These are phyloP conservation scores for Nothophoma quercina DNA, from an alignment of 2,329 filamentous ascomycete species.

Conservation along the genomic window DNA sequence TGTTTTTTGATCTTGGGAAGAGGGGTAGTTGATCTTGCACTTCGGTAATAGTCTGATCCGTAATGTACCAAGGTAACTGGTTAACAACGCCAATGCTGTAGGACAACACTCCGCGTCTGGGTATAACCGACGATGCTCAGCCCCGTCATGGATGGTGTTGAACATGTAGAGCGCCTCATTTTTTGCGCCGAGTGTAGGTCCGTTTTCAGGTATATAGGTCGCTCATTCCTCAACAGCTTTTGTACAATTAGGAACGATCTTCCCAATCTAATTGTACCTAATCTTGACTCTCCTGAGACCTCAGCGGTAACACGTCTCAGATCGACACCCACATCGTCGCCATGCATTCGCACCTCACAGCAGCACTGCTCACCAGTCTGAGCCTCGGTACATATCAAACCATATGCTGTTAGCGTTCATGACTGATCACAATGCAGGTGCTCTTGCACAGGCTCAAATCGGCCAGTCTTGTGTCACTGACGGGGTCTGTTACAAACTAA, in stretches of 20 bases:
- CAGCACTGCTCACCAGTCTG: not conserved
- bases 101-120: constrained; percentile 5
- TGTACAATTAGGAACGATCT: not conserved
- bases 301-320: too few relatives aligned
- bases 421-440: not conserved
- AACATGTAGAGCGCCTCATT: not conserved
- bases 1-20: not conserved
- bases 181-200: constrained; percentile 10
- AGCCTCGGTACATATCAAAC: constrained; percentile 2
- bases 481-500: constrained; percentile 63
- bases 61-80: constrained; percentile 2
- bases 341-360: constrained; percentile 1
- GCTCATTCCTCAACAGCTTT: not conserved
- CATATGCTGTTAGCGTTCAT: not conserved
- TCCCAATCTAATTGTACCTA: not conserved
- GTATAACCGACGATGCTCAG: constrained; percentile 5
- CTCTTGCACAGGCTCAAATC: constrained; percentile 16
- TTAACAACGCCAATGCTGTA: constrained; percentile 5
- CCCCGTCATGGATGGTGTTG: constrained; percentile 9
- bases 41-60: not conserved
- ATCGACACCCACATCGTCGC: not conserved
- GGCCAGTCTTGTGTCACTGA: constrained; percentile 15
- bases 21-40: constrained; percentile 3
- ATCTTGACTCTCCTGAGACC: not conserved
- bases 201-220: constrained; percentile 8